These are phyloP conservation scores for Colletotrichum camelliae DNA, from an alignment of 2,329 filamentous ascomycete species.

Conservation along the genomic window DNA sequence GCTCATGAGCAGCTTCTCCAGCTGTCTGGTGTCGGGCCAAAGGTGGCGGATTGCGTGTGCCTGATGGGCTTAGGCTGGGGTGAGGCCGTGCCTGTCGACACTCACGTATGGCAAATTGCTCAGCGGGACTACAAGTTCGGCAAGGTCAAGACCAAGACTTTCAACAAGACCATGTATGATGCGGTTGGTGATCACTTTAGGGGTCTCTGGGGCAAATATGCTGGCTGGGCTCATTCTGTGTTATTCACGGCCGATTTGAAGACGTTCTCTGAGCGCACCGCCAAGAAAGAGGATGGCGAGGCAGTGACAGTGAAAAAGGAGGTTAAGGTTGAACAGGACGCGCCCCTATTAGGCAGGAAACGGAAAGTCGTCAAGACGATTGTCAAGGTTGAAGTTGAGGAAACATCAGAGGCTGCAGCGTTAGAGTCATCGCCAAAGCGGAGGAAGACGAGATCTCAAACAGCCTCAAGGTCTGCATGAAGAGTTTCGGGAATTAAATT, in stretches of 20 bases:
- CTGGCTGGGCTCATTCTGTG: constrained; percentile 97
- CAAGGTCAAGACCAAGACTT: constrained; percentile 78
- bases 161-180: constrained; percentile 89
- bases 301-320: constrained; percentile 27
- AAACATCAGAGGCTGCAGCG: background rate
- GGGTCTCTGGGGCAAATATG: constrained; percentile 87
- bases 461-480: background rate
- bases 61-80: constrained; percentile 97
- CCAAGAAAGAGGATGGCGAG: constrained; percentile 26
- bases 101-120: constrained; percentile 98
- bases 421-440: constrained; percentile 11
- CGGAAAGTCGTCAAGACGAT: constrained; percentile 19
- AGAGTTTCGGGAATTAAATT: background rate
- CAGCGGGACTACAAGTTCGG: constrained; percentile 95
- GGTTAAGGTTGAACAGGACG: constrained; percentile 34
- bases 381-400: constrained; percentile 20
- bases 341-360: constrained; percentile 11
- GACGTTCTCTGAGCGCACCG: constrained; percentile 75
- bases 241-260: constrained; percentile 92
- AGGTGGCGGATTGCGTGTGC: constrained; percentile 96
- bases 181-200: constrained; percentile 91
- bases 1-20: constrained; percentile 82
- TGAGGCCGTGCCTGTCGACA: constrained; percentile 94
- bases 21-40: constrained; percentile 90
- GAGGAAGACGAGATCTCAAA: constrained; percentile 21